Evolutionary conservation across 192 early-diverging fungal genomes (phyloP).

Genomic region (Linnemannia elongata): DNA sequence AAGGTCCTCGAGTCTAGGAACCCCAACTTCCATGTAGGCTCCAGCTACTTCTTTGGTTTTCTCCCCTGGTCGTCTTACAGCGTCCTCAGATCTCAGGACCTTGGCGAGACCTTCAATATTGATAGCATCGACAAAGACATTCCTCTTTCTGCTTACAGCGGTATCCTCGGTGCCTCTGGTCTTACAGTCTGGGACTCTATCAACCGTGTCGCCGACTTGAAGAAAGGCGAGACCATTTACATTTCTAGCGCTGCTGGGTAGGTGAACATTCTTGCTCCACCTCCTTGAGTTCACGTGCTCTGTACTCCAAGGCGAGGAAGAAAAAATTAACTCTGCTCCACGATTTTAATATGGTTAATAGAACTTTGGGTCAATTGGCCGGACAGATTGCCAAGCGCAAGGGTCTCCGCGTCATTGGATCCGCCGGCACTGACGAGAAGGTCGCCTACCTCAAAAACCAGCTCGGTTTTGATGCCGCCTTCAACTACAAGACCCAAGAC

Average conservation of each 20-base stretch:
- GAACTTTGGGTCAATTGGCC: slow-evolving; percentile 77
- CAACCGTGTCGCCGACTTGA: slow-evolving; percentile 75
- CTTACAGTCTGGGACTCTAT: slow-evolving; percentile 61
- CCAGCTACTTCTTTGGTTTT: slow-evolving; percentile 56
- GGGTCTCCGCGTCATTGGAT: slow-evolving; percentile 87
- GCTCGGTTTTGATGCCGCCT: slow-evolving; percentile 84
- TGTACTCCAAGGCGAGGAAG: neutral
- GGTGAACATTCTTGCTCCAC: neutral
- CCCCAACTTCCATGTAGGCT: slow-evolving; percentile 69
- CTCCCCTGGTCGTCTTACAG: slow-evolving; percentile 63
- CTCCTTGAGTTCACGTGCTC: too few species aligned
- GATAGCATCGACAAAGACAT: slow-evolving; percentile 73
- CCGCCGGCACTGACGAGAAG: slow-evolving; percentile 89
- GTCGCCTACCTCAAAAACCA: slow-evolving; percentile 77
- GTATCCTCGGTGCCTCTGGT: slow-evolving; percentile 29
- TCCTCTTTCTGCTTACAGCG: slow-evolving; percentile 30
- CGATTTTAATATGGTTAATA: neutral
- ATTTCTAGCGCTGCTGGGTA: slow-evolving; percentile 79
- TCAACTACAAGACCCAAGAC: slow-evolving; percentile 90
- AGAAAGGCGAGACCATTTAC: slow-evolving; percentile 86
- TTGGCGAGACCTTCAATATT: slow-evolving; percentile 69
- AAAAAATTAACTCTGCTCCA: neutral
- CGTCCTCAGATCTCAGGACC: slow-evolving; percentile 38
- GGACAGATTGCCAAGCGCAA: slow-evolving; percentile 86
- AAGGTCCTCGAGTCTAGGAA: slow-evolving; percentile 77